phyloP scores from a whole-genome alignment of 1,284 basidiomycete species.

The Ustilago hordei region DNA sequence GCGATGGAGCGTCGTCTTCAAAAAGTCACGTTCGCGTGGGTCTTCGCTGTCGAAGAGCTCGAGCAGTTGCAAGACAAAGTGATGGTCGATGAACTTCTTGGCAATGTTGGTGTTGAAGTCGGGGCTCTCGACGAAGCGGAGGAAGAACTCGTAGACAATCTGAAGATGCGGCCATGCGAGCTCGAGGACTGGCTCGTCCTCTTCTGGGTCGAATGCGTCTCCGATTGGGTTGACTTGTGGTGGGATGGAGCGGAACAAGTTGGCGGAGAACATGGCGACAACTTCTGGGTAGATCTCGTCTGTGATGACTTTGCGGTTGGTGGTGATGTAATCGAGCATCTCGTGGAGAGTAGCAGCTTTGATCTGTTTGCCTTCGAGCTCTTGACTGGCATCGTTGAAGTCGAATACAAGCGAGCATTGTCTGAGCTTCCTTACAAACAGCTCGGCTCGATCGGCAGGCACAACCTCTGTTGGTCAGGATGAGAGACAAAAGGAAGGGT shows the following conservation, averaged over 20 bases:
- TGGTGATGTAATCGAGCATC: slow-evolving; percentile 99
- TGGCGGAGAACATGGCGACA: slow-evolving; percentile 89
- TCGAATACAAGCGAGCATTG: slow-evolving; percentile 98
- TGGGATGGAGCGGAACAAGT: slow-evolving; percentile 99
- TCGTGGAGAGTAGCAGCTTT: slow-evolving; percentile 98
- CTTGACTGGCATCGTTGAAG: slow-evolving; percentile 96
- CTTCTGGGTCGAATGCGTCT: slow-evolving; percentile 98
- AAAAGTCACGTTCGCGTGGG: slow-evolving; percentile 97
- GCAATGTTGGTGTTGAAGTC: slow-evolving; percentile 99
- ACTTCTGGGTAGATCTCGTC: slow-evolving; percentile 99
- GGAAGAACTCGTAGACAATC: slow-evolving; percentile 99
- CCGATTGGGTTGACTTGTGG: slow-evolving; percentile 98
- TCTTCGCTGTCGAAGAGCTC: slow-evolving; percentile 99
- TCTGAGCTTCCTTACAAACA: slow-evolving; percentile 94
- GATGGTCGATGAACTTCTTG: slow-evolving; percentile 96
- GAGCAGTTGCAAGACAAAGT: slow-evolving; percentile 91
- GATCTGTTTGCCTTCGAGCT: slow-evolving; percentile 97
- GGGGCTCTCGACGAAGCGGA: slow-evolving; percentile 96
- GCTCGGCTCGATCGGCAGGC: slow-evolving; percentile 84
- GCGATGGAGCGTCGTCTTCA: slow-evolving; percentile 98
- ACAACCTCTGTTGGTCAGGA: slow-evolving; percentile 80
- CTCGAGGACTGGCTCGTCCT: slow-evolving; percentile 98
- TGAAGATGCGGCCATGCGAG: slow-evolving; percentile 99
- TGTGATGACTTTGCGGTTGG: slow-evolving; percentile 94
- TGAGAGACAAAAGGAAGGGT: background rate